phyloP scores from a whole-genome alignment of 148 eudicot genomes.

The Suaeda aralocaspica region DNA sequence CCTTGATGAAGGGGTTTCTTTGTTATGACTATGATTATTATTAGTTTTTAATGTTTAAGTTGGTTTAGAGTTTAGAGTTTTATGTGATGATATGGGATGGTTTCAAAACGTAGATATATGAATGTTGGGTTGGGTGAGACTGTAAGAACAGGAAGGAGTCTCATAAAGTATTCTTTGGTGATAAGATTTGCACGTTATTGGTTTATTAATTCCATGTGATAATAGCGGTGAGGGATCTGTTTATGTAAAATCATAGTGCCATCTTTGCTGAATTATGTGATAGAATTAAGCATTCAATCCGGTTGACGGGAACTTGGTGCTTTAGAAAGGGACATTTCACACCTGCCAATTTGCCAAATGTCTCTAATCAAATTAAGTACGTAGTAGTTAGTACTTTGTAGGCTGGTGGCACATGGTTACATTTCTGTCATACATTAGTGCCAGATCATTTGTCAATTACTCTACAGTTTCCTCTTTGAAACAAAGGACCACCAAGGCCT shows the following conservation, averaged over 20 bases:
- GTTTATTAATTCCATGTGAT: slow-evolving; percentile 20
- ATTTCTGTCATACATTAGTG: slow-evolving; percentile 22
- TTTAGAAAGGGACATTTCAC: neutral
- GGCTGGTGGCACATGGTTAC: slow-evolving; percentile 35
- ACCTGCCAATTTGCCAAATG: neutral
- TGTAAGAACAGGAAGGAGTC: neutral
- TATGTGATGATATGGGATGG: too few species aligned
- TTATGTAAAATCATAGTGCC: slow-evolving; percentile 16
- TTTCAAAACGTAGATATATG: too few species aligned
- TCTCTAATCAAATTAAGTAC: slow-evolving; percentile 1
- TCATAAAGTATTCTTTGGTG: neutral
- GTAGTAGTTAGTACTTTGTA: slow-evolving; percentile 17
- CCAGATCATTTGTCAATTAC: slow-evolving; percentile 11
- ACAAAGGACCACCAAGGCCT: neutral
- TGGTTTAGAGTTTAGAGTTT: too few species aligned
- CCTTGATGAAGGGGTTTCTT: too few species aligned
- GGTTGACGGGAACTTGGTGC: neutral
- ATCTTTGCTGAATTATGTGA: slow-evolving; percentile 26
- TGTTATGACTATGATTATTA: too few species aligned
- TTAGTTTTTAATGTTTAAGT: too few species aligned
- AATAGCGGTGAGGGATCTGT: slow-evolving; percentile 11
- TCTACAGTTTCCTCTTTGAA: neutral
- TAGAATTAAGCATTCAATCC: slow-evolving; percentile 16
- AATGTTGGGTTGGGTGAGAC: too few species aligned
- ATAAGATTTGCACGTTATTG: neutral